Percentiles rank a stretch among this genome's conserved stretches.
Evolutionary conservation across 257 asterid genomes (phyloP).

Genomic region (Petrea volubilis): DNA sequence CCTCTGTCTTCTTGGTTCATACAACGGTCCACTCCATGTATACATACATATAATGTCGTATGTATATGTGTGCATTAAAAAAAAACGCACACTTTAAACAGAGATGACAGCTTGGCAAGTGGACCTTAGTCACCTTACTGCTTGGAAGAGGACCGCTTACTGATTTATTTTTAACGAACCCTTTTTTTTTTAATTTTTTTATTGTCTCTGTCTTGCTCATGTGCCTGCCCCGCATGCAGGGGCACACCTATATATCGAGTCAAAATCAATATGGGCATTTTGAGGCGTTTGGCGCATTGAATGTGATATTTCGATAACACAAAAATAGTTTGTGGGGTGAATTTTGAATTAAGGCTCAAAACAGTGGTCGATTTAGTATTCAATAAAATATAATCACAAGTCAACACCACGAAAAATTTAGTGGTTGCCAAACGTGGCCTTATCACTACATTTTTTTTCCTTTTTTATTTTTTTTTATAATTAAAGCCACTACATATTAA

Average conservation of each 20-base stretch:
- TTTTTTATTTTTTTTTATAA: no score
- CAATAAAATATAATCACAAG: no score
- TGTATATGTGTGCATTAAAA: background rate
- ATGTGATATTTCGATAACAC: background rate
- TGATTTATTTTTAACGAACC: conserved; percentile 38
- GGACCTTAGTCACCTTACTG: no score
- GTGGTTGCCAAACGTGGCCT: no score
- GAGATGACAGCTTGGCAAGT: conserved; percentile 48
- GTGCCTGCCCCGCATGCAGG: conserved; percentile 25
- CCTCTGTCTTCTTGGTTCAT: conserved; percentile 40
- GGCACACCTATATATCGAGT: conserved; percentile 4
- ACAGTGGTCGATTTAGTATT: background rate
- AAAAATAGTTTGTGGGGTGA: background rate
- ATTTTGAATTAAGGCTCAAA: background rate
- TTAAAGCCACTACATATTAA: no score
- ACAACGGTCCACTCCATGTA: conserved; percentile 41
- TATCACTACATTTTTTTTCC: no score
- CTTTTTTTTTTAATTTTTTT: no score
- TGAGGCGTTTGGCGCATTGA: background rate
- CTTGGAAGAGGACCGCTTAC: conserved; percentile 50
- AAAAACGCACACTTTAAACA: conserved; percentile 20
- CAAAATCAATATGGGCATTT: conserved; percentile 1
- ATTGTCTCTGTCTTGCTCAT: conserved; percentile 29
- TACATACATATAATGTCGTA: background rate
- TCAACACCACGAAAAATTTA: no score